Evolutionary conservation across 768 basidiomycete species (phyloP), one percentile per base, ranked within the genome.

Genomic region (Sarcodon aspratus): DNA sequence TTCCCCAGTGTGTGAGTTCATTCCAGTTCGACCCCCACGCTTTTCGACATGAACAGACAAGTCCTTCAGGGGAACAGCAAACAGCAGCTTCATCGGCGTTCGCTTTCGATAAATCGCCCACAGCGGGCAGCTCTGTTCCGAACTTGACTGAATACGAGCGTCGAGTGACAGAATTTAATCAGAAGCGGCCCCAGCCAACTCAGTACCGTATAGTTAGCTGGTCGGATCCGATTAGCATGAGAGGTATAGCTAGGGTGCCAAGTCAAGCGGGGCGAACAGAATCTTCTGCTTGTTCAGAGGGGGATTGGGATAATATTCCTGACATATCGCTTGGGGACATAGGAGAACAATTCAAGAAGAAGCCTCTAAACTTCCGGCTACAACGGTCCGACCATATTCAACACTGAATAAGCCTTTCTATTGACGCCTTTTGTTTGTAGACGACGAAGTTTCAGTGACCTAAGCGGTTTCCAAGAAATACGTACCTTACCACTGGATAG

Each of bases 361-460:
- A 13, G 40, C 27, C 27, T 9, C 15, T 42, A 3, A 13, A 42
- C 13, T 42, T 27, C 17, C 40, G 27, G 40, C 27, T 42, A 27
- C 40, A 42, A 1, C 15, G 40, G 40, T 42, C 17, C 15, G 40
- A 9, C 5, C 7, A 27, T 8, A 42, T 13, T 17, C 11, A 17
- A 27, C 7, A 27, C 27, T 9, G 7, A 2, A 42, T 15, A 13
- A n/a, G 9, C 9, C 9, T 15, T 27, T 17, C 27, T 15, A 13
- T 13, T 8, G 15, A 8, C 17, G 27, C 5, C 9, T 13, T 27
- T 9, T 42, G 27, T 9, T 27, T 27, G 13, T 54, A 73, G 78
- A 48, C 72, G 85, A 43, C 69, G 82, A 45, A 85, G 84, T 54
- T 83, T 82, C 57, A 79, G 84, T 52, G 80, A 80, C 60, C 57